Evolutionary conservation across 768 basidiomycete genomes (phyloP), one percentile per base, ranked within the genome.

Genomic region (Lactifluus pinguis): DNA sequence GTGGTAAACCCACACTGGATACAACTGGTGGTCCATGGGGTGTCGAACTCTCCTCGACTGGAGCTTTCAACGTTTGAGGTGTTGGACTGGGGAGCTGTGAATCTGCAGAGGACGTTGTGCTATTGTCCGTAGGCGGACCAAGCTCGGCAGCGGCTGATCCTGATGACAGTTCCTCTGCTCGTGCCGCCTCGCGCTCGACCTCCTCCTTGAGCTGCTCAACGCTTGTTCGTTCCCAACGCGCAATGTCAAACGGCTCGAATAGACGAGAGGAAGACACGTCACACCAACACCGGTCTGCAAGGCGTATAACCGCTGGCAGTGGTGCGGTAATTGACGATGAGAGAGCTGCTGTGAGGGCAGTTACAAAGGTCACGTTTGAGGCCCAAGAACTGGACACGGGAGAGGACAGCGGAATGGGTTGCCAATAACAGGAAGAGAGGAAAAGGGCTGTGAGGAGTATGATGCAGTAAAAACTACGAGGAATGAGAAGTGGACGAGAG

Each of bases 351-450:
- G 77, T 79, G 58, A 90, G 71, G 3, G 86, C 87, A 39, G 87
- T 80, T 1, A 80, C 79, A 69, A 87, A 89, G 15, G 88, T 89
- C 13, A 84, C 86, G 70, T 89, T 80, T 67, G 85, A 83, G 49
- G 80, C 76, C 86, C 86, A 89, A 10, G 87, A 85, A 17, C 69
- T 70, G 13, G 82, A 79, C 60, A 92, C 82, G 0, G 79, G 76
- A 30, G 79, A 82, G 62, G 84, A 80, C 50, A 84, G 71, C 25
- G 85, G 81, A 59, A 90, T 82, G 34, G 92, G 88, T 63, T 89
- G 87, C 91, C 91, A 92, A 72, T 92, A 92, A 71, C 91, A 93
- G 17, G 91, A 88, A 15, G 91, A 88, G 62, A 90, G 77, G 70
- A 91, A 92, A 52, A 92, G 79, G n/a, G 90, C 87, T 0, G 83